Evolutionary conservation across 805 yeast genomes (phyloP), one percentile per base, ranked within the genome.

Genomic region (Saccharomycopsis guyanensis): DNA sequence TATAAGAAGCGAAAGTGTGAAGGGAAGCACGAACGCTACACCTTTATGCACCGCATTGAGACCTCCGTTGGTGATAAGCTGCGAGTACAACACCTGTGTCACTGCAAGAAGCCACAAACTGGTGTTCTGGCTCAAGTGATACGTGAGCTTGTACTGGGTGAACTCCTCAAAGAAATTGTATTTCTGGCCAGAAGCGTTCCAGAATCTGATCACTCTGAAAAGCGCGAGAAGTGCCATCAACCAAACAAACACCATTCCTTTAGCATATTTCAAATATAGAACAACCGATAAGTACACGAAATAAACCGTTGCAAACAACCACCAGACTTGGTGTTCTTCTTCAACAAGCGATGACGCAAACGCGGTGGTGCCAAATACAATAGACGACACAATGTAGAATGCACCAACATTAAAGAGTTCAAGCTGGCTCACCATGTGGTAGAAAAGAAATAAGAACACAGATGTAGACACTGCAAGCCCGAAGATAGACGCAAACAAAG

Each of bases 271-370:
- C 10, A 41, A 29, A 25, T 13, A 20, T 15, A 46, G 34, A 18
- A 27, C 38, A 22, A 27, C 6, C 6, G 47, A 20, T 2, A 43
- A 5, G 24, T 15, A 47, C 7, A 53, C 29, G 13, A 59, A 40
- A 16, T 50, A 53, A 0, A 72, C 70, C 0, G 75, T 67, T 0
- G 74, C 59, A 19, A 74, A 65, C 80, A 86, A 84, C 86, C 95
- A 93, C 98, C 98, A 93, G 15, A 89, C 62, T 59, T 89, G 96
- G 59, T 93, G 95, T 59, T 93, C 98, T 61, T 93, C 98, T 58
- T 93, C 98, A 15, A 93, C 83, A 47, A 89, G 69, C 23, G 96
- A 89, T 50, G 94, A 86, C 8, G 89, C 96, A 65, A 89, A 86
- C 53, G 82, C 71, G 0, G 86, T 71, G 0, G 69, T 32, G 2